Evolutionary conservation across 2,329 filamentous ascomycete species (phyloP).

Genomic region (Byssochlamys sp.): DNA sequence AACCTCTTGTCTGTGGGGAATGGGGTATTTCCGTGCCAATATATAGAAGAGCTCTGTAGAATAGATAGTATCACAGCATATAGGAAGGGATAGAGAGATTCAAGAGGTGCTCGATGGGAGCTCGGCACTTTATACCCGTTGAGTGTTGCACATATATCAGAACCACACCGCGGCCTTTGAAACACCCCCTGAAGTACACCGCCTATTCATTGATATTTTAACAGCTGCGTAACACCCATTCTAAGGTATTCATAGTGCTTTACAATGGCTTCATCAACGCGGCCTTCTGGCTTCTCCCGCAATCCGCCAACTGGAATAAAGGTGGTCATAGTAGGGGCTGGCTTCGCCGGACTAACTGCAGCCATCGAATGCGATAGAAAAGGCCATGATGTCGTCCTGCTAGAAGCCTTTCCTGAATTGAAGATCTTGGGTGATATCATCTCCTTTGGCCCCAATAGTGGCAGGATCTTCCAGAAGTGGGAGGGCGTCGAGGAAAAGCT

Average conservation of each 20-base stretch:
- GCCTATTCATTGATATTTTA: neutral
- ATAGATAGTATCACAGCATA: neutral
- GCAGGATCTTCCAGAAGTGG: slow-evolving; percentile 17
- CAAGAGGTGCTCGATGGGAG: neutral
- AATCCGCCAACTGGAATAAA: slow-evolving; percentile 33
- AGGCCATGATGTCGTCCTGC: slow-evolving; percentile 15
- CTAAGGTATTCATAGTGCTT: neutral
- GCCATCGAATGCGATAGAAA: slow-evolving; percentile 21
- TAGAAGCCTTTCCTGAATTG: slow-evolving; percentile 40
- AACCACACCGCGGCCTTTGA: neutral
- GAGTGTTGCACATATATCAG: neutral
- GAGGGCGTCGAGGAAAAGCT: slow-evolving; percentile 25
- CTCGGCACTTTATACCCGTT: neutral
- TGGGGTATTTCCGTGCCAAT: neutral
- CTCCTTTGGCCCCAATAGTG: slow-evolving; percentile 18
- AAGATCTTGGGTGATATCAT: slow-evolving; percentile 43
- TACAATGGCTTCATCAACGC: neutral
- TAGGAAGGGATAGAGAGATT: neutral
- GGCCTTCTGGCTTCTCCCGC: neutral
- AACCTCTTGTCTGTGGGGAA: neutral
- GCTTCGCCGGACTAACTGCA: slow-evolving; percentile 25
- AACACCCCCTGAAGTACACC: neutral
- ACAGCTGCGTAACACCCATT: neutral
- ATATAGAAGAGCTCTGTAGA: neutral
- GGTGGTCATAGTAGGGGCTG: slow-evolving; percentile 44